Conservation (phyloP, 1,284 basidiomycete species). For the Cutaneotrichosporon sp. region DNA sequence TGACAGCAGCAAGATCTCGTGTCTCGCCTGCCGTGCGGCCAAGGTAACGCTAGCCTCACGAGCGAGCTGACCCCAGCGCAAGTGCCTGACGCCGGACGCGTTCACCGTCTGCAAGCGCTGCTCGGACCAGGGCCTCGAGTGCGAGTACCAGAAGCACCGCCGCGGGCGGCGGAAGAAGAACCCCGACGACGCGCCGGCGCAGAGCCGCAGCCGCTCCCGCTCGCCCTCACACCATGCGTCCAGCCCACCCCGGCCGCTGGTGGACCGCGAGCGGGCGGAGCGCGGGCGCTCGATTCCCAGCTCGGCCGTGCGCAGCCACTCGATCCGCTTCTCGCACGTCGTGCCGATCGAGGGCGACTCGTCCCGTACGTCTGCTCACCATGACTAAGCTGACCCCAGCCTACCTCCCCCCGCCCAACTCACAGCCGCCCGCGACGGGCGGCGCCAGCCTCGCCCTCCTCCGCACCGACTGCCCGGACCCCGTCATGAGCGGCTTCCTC, state of each 20-base stretch:
- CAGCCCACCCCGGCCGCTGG: not conserved
- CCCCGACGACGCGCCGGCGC: constrained; percentile 5
- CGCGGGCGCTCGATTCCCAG: not conserved
- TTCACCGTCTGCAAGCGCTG: constrained; percentile 32
- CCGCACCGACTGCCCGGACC: constrained; percentile 32
- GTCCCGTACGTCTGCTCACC: constrained; percentile 21
- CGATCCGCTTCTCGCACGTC: constrained; percentile 34
- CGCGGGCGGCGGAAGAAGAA: constrained; percentile 30
- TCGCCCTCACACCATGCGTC: constrained; percentile 6
- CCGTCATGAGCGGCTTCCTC: constrained; percentile 41
- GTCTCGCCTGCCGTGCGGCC: constrained; percentile 32
- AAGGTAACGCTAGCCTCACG: constrained; percentile 25
- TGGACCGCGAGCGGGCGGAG: not conserved
- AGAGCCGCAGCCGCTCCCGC: not conserved
- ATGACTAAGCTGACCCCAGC: constrained; percentile 6
- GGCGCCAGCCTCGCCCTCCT: constrained; percentile 11
- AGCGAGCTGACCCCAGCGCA: constrained; percentile 24
- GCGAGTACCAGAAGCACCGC: constrained; percentile 35
- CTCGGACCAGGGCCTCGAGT: constrained; percentile 27
- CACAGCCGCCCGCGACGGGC: constrained; percentile 2
- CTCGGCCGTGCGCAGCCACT: constrained; percentile 1
- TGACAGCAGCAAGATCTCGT: constrained; percentile 27
- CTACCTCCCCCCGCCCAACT: constrained; percentile 19
- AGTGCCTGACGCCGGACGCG: constrained; percentile 32
- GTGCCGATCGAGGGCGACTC: constrained; percentile 35